A percentile compares a stretch with the other conserved stretches of the same genome.
Conservation (phyloP, 2,329 filamentous ascomycete genomes). For the Verticillium alfalfae region DNA sequence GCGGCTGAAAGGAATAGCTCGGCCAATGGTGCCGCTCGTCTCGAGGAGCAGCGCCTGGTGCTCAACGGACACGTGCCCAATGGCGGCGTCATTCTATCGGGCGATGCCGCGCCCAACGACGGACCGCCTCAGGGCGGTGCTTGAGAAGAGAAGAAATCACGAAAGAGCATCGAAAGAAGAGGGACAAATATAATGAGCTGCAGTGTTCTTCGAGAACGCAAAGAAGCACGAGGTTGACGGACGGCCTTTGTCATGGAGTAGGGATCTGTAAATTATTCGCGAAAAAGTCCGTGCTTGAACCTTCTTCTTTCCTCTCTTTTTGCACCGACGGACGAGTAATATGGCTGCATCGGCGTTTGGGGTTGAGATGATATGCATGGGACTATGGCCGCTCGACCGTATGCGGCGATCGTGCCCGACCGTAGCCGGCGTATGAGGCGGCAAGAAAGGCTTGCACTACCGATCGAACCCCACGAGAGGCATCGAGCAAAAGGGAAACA, state of each 20-base stretch:
- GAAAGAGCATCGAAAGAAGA: neutral
- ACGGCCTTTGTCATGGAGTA: neutral
- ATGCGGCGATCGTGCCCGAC: too few relatives aligned
- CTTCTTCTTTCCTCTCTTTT: neutral
- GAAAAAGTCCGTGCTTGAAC: neutral
- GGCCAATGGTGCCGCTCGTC: neutral
- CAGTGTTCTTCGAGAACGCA: neutral
- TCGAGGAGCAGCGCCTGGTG: neutral
- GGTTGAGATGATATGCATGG: neutral
- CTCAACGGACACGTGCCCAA: neutral
- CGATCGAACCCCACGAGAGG: neutral
- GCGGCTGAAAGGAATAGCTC: constrained; percentile 31
- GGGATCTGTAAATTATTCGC: neutral
- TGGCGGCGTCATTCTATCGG: neutral
- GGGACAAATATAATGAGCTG: neutral
- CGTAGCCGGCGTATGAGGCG: neutral
- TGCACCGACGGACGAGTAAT: neutral
- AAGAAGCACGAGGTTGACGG: neutral
- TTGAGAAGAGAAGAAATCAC: neutral
- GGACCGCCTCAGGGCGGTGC: neutral
- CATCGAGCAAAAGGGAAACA: neutral
- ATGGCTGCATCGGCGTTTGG: neutral
- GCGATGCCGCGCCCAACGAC: neutral
- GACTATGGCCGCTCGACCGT: neutral
- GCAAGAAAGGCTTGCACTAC: neutral